Evolutionary conservation across 2,329 filamentous ascomycete genomes (phyloP).

Genomic region (Pseudogymnoascus sp.): DNA sequence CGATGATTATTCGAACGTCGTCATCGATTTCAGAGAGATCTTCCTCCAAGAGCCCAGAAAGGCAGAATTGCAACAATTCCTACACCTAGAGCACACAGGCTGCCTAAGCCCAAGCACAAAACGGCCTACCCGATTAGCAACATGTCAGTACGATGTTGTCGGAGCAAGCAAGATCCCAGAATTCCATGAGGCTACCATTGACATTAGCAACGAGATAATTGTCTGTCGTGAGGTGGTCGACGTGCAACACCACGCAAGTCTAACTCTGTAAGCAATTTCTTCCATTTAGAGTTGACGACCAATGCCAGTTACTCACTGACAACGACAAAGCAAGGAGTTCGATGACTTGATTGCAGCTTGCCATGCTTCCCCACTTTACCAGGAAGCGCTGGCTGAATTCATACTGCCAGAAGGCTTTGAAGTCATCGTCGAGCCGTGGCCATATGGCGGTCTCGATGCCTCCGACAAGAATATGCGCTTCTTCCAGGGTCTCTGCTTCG

Average conservation of each 20-base stretch:
- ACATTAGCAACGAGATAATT: not conserved
- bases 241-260: not conserved
- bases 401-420: slow-evolving; percentile 50
- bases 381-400: slow-evolving; percentile 45
- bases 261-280: not conserved
- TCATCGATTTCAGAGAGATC: slow-evolving; percentile 56
- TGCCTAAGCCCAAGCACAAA: slow-evolving; percentile 28
- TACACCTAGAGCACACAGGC: slow-evolving; percentile 41
- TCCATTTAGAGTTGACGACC: not conserved
- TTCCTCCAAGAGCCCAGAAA: slow-evolving; percentile 51
- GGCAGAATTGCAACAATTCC: slow-evolving; percentile 41
- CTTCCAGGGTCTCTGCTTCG: slow-evolving; percentile 51
- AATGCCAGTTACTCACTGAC: slow-evolving; percentile 27
- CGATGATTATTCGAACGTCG: slow-evolving; percentile 28
- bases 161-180: not conserved
- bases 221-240: not conserved
- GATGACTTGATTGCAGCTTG: slow-evolving; percentile 43
- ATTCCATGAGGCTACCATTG: not conserved
- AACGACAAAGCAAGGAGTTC: slow-evolving; percentile 38
- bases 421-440: slow-evolving; percentile 49
- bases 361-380: slow-evolving; percentile 46
- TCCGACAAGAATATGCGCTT: slow-evolving; percentile 43
- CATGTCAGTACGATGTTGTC: not conserved
- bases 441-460: slow-evolving; percentile 47
- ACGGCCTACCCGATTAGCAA: not conserved